phyloP scores from a whole-genome alignment of 1,139 yeast species.

The Hansenula lynferdii region DNA sequence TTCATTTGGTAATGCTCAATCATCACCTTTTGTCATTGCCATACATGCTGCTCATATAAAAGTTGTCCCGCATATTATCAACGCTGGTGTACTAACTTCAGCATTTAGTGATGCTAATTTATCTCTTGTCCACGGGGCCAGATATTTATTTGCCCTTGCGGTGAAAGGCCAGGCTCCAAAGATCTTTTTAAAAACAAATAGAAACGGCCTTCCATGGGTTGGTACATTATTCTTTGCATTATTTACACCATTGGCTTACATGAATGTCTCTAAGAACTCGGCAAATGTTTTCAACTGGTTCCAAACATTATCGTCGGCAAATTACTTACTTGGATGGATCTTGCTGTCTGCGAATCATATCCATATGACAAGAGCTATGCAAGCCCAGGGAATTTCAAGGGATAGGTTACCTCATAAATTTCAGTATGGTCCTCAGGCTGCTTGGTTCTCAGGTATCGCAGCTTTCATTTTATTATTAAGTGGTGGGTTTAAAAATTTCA shows the following conservation, averaged over 20 bases:
- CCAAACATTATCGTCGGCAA: slow-evolving; percentile 1
- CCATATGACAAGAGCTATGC: slow-evolving; percentile 13
- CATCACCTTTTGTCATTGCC: slow-evolving; percentile 49
- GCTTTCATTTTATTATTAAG: slow-evolving; percentile 30
- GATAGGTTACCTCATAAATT: slow-evolving; percentile 27
- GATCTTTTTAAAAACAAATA: slow-evolving; percentile 52
- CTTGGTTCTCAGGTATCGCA: slow-evolving; percentile 31
- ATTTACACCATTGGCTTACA: slow-evolving; percentile 30
- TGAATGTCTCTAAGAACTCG: slow-evolving; percentile 31
- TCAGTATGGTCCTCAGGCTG: slow-evolving; percentile 16
- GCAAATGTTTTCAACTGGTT: slow-evolving; percentile 34
- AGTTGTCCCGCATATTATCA: slow-evolving; percentile 27
- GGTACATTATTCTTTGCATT: slow-evolving; percentile 41
- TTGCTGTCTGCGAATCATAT: slow-evolving; percentile 7
- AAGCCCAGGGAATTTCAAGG: slow-evolving; percentile 17
- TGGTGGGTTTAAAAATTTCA: slow-evolving; percentile 34
- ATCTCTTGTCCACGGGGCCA: slow-evolving; percentile 35
- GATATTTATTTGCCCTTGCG: slow-evolving; percentile 40
- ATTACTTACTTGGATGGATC: slow-evolving; percentile 1
- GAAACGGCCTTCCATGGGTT: slow-evolving; percentile 55
- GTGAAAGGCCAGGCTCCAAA: slow-evolving; percentile 57
- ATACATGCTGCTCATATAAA: slow-evolving; percentile 39
- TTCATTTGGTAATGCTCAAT: slow-evolving; percentile 37
- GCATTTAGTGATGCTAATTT: slow-evolving; percentile 49
- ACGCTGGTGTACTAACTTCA: slow-evolving; percentile 41